phyloP scores from a whole-genome alignment of 2,329 filamentous ascomycete species.

The Fusarium sp. region DNA sequence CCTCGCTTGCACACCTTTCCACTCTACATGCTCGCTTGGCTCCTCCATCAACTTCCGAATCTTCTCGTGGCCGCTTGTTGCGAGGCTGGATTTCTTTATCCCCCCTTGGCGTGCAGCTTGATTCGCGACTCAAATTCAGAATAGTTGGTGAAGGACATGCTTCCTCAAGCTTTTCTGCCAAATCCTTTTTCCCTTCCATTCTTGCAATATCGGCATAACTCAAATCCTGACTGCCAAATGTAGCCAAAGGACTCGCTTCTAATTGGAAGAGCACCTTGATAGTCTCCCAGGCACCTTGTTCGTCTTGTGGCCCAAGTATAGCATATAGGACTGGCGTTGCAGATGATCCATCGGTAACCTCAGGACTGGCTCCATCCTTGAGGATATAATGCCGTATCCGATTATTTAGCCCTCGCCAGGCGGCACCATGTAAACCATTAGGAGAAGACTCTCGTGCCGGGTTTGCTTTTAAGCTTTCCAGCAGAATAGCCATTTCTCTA shows the following conservation, averaged over 20 bases:
- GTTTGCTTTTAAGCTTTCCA: not conserved
- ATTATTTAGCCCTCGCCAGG: not conserved
- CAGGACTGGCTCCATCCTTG: not conserved
- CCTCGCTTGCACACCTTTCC: not conserved
- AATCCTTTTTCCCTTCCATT: not conserved
- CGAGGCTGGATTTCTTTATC: conserved; percentile 64
- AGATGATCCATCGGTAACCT: not conserved
- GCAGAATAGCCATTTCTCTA: not conserved
- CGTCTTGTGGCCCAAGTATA: not conserved
- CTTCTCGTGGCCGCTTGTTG: conserved; percentile 66
- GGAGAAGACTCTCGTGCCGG: not conserved
- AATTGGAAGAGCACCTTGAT: not conserved
- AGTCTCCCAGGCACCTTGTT: not conserved
- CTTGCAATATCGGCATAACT: not conserved
- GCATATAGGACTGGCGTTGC: not conserved
- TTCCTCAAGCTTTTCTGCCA: not conserved
- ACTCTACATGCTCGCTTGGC: conserved; percentile 55
- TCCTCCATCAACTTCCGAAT: conserved; percentile 55
- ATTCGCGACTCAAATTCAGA: not conserved
- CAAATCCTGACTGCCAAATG: not conserved
- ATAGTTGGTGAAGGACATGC: not conserved
- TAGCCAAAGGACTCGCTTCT: not conserved
- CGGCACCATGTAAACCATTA: not conserved
- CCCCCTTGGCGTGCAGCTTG: not conserved
- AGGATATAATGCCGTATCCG: not conserved